Conservation (phyloP, 441 rosid genomes). For the Arabidopsis lyrata region DNA sequence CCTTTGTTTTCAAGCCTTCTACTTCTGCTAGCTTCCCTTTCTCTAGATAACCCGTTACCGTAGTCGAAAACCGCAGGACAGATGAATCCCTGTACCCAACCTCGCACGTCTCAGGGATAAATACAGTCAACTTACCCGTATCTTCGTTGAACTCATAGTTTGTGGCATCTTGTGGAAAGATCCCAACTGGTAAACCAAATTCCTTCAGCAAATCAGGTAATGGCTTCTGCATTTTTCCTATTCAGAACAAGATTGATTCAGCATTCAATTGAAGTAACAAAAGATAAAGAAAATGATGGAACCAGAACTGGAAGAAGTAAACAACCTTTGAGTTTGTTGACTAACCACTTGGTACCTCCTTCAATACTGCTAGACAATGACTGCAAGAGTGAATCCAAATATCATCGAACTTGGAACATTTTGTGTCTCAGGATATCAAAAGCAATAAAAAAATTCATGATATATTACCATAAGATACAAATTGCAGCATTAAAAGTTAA, state of each 20-base stretch:
- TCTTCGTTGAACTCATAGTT: constrained; percentile 93
- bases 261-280: background rate
- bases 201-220: constrained; percentile 84
- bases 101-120: constrained; percentile 77
- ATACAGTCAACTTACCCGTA: constrained; percentile 70
- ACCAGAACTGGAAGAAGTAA: background rate
- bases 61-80: constrained; percentile 70
- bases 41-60: constrained; percentile 72
- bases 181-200: constrained; percentile 78
- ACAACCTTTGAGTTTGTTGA: constrained; percentile 84
- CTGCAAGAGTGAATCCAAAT: constrained; percentile 47
- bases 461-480: constrained; percentile 11
- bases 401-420: constrained; percentile 5
- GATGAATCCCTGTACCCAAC: constrained; percentile 92
- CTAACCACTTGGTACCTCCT: constrained; percentile 95
- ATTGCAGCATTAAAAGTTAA: background rate
- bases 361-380: constrained; percentile 76
- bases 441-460: background rate
- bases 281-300: background rate
- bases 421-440: background rate
- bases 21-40: constrained; percentile 83
- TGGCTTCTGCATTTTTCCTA: constrained; percentile 97
- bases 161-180: constrained; percentile 92
- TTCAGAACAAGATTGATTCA: constrained; percentile 29
- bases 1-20: constrained; percentile 91